Percentiles rank a stretch among this genome's conserved stretches.
These are phyloP conservation scores for Fusarium sp. DNA, from an alignment of 2,329 filamentous ascomycete species.

Conservation along the genomic window DNA sequence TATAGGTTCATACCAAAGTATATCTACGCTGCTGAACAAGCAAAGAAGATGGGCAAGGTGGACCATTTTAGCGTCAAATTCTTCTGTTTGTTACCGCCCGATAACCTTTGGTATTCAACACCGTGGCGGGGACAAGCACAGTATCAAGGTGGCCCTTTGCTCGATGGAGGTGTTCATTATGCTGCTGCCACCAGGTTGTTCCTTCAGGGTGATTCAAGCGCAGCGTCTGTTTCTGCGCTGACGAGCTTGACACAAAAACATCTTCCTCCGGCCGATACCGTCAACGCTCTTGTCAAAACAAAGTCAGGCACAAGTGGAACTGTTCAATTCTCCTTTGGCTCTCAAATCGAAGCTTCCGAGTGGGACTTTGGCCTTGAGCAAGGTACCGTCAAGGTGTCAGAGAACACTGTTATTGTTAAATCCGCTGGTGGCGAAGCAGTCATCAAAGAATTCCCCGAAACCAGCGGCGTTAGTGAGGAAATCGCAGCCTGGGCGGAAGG, in stretches of 20 bases:
- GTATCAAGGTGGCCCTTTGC: not conserved
- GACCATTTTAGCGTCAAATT: not conserved
- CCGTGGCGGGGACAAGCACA: not conserved
- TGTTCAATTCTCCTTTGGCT: not conserved
- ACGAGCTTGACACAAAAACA: not conserved
- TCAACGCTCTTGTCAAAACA: not conserved
- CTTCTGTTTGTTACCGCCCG: not conserved
- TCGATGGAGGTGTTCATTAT: not conserved
- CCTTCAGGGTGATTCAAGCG: not conserved
- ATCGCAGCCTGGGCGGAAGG: not conserved
- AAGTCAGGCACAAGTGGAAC: not conserved
- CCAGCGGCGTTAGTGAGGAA: not conserved
- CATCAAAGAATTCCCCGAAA: not conserved
- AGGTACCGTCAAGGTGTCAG: not conserved
- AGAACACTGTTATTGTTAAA: not conserved
- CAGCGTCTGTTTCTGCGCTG: not conserved
- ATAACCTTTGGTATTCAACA: not conserved
- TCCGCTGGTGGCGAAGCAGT: not conserved
- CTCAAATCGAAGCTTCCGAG: not conserved
- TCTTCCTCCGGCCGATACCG: not conserved
- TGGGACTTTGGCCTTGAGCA: not conserved
- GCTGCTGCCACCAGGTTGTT: not conserved
- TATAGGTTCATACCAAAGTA: not conserved
- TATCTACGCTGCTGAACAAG: not conserved
- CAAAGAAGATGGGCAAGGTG: not conserved